Conservation (phyloP, 2,329 filamentous ascomycete genomes). For the Pyrenophora teres region DNA sequence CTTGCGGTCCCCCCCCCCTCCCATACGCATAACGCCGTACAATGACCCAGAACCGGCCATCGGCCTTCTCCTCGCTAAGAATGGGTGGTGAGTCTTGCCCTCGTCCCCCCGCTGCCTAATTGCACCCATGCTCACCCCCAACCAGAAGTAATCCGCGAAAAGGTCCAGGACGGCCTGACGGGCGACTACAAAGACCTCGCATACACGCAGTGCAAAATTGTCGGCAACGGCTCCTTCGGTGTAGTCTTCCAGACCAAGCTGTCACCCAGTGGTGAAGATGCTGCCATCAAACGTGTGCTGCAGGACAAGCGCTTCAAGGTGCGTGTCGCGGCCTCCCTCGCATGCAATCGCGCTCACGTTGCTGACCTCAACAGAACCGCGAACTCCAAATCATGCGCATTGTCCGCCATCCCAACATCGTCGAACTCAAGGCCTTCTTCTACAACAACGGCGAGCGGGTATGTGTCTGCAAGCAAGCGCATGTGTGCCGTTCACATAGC, state of each 20-base stretch:
- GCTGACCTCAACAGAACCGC: slow-evolving; percentile 72
- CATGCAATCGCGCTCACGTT: slow-evolving; percentile 13
- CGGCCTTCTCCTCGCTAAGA: slow-evolving; percentile 84
- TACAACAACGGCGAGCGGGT: slow-evolving; percentile 99
- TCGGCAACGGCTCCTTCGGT: slow-evolving; percentile 97
- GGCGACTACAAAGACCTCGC: slow-evolving; percentile 96
- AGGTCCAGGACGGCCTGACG: slow-evolving; percentile 96
- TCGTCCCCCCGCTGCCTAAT: background rate
- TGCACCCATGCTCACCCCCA: slow-evolving; percentile 40
- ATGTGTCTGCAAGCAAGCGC: slow-evolving; percentile 47
- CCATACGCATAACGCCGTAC: slow-evolving; percentile 37
- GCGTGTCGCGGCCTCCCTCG: slow-evolving; percentile 31
- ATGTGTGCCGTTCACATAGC: slow-evolving; percentile 25
- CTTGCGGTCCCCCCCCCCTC: slow-evolving; percentile 30
- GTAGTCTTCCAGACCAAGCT: slow-evolving; percentile 99
- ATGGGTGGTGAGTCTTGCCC: slow-evolving; percentile 85
- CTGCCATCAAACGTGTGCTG: slow-evolving; percentile 97
- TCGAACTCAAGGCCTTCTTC: slow-evolving; percentile 98
- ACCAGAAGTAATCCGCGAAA: slow-evolving; percentile 94
- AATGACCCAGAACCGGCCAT: slow-evolving; percentile 92
- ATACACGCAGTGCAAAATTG: slow-evolving; percentile 99
- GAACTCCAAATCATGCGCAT: slow-evolving; percentile 99
- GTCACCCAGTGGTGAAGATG: slow-evolving; percentile 96
- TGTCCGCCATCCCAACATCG: slow-evolving; percentile 97
- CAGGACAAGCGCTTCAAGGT: slow-evolving; percentile 99